Base-by-base conservation (phyloP, 306 rosid species). In the Fragaria ananassa region DNA sequence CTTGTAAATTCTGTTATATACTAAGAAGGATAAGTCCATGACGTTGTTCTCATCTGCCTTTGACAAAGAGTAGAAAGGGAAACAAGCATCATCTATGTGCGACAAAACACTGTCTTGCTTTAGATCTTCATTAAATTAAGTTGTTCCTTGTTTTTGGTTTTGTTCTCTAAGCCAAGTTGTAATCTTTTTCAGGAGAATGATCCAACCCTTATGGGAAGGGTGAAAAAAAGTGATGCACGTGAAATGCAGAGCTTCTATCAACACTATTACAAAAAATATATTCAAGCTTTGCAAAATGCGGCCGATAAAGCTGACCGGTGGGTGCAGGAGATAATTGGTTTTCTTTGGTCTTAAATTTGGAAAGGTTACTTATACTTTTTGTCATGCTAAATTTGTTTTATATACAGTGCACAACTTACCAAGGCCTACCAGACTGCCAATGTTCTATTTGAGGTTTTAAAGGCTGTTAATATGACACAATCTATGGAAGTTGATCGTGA, bases 241-340 rank as follows among this genome's bases (percentile, higher is more conserved):
- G 98, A 95, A 89, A 92, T 95, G 98, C 98, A 95, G 84, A 92
- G 97, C 82, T 95, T 88, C 85, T 95, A 95, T 82, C 97, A 92
- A 81, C 97, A 90, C 78, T 95, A 95, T 86, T 95, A 95, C 89
- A 95, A 92, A 74, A 95, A 95, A 70, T 95, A 95, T 81, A 95
- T 95, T 78, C 98, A 95, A 79, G 98, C 98, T 72, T 86, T 94
- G 84, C 93, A 90, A 49, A 92, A 83, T 90, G 95, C 94, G 67
- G 97, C 97, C 65, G 92, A 94, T 82, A 94, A 94, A 84, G 97
- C 96, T 85, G 96, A 94, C 76, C 97, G 98, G 98, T 94, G 78
- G 23, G 90, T 68, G 76, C 68, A 5, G 68, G 19, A 54, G 42
- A 56, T 70, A 49, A 64, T 71, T 46, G 29, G 74, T 57, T 56